Evolutionary conservation across 306 rosid genomes (phyloP), one percentile per base, ranked within the genome.

Genomic region (Sicyos baderoa): DNA sequence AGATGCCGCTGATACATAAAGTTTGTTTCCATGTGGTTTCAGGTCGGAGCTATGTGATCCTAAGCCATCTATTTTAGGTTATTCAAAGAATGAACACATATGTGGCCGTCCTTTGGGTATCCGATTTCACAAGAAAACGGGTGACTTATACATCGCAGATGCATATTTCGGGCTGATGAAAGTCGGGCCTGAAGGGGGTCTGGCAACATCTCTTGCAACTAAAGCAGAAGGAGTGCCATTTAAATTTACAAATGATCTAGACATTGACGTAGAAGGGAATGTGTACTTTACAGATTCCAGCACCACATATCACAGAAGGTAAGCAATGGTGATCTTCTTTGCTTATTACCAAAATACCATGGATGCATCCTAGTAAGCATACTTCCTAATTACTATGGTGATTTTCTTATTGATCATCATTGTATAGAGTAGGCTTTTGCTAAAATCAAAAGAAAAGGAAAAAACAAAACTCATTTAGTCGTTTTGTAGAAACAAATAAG

Each of bases 71-170:
- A 81, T 93, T 42, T 59, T 88, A 37, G 86, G 97, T 76, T 89
- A 89, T 81, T 60, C 81, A 76, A 81, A 68, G 80, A 83, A 81
- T 71, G 98, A 92, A 65, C 96, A 92, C 81, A 86, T 92, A 32
- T 92, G 98, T 68, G 98, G 98, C 68, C 86, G 98, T 81, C 98
- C 98, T 72, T 66, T 92, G 80, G 96, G 98, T 52, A 89, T 89
- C 16, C 91, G 98, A 48, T 92, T 92, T 77, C 73, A 92, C 87
- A 89, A 89, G 91, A 89, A 86, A 79, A 87, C 98, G 16, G 98
- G 95, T 47, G 85, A 92, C 77, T 71, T 92, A 73, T 89, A 89
- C 84, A 92, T 92, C 47, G 93, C 98, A 22, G 98, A 92, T 83
- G 89, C 98, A 27, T 92, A 92, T 72, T 65, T 86, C 75, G 98